Conservation (phyloP, 306 rosid genomes). For the Vigna radiata region DNA sequence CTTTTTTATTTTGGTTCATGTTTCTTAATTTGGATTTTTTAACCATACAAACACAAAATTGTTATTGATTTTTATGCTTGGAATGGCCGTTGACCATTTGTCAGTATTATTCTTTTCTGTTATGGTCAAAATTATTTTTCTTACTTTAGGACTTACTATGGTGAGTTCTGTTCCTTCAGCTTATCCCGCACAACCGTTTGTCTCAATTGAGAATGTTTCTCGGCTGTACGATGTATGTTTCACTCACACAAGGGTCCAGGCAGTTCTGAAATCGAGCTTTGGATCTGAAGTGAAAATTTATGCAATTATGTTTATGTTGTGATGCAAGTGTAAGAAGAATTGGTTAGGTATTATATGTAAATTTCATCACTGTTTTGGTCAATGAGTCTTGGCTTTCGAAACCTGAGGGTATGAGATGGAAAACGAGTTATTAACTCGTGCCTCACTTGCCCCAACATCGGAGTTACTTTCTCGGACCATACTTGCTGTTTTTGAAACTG, state of each 20-base stretch:
- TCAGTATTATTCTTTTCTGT: background rate
- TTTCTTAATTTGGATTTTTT: slow-evolving; percentile 22
- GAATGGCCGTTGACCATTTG: background rate
- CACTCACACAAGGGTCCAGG: background rate
- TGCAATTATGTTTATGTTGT: background rate
- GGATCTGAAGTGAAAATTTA: slow-evolving; percentile 10
- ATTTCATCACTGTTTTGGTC: slow-evolving; percentile 29
- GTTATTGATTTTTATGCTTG: background rate
- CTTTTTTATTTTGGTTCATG: background rate
- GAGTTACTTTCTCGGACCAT: slow-evolving; percentile 55
- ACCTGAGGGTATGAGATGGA: slow-evolving; percentile 49
- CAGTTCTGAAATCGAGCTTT: slow-evolving; percentile 1
- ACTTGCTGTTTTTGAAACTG: slow-evolving; percentile 44
- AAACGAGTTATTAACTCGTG: slow-evolving; percentile 39
- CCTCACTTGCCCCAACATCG: slow-evolving; percentile 45
- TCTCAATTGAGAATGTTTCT: slow-evolving; percentile 5
- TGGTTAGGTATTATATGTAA: background rate
- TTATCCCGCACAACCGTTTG: background rate
- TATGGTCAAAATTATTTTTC: background rate
- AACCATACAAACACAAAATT: background rate
- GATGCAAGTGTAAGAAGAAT: background rate
- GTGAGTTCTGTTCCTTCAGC: background rate
- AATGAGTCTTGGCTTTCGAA: slow-evolving; percentile 41
- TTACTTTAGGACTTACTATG: background rate
- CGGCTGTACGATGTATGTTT: slow-evolving; percentile 25